Evolutionary conservation across 495 filamentous ascomycete genomes (phyloP).

Genomic region (Neurospora tetraspora): DNA sequence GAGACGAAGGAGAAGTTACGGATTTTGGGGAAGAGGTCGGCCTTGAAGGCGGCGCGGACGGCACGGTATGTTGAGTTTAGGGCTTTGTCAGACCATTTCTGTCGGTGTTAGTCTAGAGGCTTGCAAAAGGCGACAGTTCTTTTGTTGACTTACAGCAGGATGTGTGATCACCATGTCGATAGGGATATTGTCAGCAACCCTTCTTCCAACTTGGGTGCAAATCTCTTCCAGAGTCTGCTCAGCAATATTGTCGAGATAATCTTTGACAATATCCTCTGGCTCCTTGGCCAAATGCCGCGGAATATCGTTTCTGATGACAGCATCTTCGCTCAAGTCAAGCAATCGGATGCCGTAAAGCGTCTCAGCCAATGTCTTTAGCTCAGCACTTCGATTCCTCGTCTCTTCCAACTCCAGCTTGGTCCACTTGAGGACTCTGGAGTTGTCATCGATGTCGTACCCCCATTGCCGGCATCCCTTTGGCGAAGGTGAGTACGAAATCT

Average conservation of each 20-base stretch:
- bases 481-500: conserved; percentile 19
- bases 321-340: conserved; percentile 7
- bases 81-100: conserved; percentile 25
- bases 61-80: conserved; percentile 24
- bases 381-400: conserved; percentile 1
- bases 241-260: conserved; percentile 21
- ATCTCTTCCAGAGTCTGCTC: conserved; percentile 14
- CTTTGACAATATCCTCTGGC: conserved; percentile 22
- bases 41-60: conserved; percentile 17
- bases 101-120: not conserved
- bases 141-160: conserved; percentile 16
- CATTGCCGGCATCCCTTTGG: conserved; percentile 16
- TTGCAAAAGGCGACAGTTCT: not conserved
- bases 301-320: conserved; percentile 13
- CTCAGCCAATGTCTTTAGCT: conserved; percentile 11
- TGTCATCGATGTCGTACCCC: conserved; percentile 24
- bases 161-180: conserved; percentile 27
- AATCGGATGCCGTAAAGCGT: conserved; percentile 10
- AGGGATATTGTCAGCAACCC: conserved; percentile 9
- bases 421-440: conserved; percentile 20
- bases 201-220: not conserved
- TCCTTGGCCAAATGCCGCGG: conserved; percentile 21
- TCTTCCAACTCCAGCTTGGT: conserved; percentile 25
- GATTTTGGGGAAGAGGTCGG: conserved; percentile 15
- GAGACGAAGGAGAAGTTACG: conserved; percentile 34